Evolutionary conservation across 2,329 filamentous ascomycete genomes (phyloP), one percentile per base, ranked within the genome.

Genomic region (Botrytis deweyae): DNA sequence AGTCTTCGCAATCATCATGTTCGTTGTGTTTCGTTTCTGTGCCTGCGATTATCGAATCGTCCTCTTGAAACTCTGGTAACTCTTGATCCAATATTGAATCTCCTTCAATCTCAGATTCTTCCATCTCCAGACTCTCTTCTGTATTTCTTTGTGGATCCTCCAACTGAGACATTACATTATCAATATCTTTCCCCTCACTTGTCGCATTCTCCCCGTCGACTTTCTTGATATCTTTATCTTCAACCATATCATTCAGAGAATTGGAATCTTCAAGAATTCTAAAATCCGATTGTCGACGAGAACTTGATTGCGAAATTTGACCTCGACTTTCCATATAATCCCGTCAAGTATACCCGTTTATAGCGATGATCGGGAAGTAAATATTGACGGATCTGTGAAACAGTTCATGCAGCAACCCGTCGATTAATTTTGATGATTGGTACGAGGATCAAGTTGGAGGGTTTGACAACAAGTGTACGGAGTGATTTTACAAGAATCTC

Each of bases 181-280:
- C 52, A 65, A 38, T 61, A 42, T 55, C 58, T 10, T n/a, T 42
- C 36, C 40, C 40, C 62, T 62, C 58, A 55, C 25, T 63, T 64
- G 59, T 72, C 38, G 73, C 74, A 68, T 76, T 73, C 33, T 79
- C 78, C 12, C 79, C 76, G 38, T 78, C 73, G 4, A 78, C 20
- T 75, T 75, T 44, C 72, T 75, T 29, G 68, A 73, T 22, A 46
- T 49, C 38, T 33, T 42, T 69, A 44, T 59, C 40, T 40, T 61
- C 63, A 44, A 29, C 40, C 46, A 58, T 68, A 40, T 80, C 74
- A 33, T 76, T 77, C 59, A 80, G 67, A 67, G 78, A 78, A 25
- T 79, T 80, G 22, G 74, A 70, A 70, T 81, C 80, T 44, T 81
- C 78, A 72, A 81, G 79, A 61, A 81, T 80, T 61, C 77, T 75